Conservation (phyloP, 2,329 filamentous ascomycete species). For the Myriosclerotinia duriaeana region DNA sequence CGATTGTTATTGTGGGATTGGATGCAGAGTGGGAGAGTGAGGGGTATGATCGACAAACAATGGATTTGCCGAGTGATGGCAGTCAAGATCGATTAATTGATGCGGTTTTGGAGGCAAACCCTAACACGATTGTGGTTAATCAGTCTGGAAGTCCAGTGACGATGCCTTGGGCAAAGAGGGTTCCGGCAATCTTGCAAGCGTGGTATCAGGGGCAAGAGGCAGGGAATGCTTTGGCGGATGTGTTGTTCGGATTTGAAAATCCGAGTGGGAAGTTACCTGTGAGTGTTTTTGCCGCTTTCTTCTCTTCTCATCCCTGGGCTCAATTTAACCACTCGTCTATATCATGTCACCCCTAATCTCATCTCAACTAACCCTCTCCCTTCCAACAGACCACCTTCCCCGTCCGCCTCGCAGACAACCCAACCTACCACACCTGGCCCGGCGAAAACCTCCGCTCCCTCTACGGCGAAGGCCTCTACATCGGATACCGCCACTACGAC, state of each 20-base stretch:
- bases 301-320: not conserved
- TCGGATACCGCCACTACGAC: constrained; percentile 74
- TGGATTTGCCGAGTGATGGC: constrained; percentile 57
- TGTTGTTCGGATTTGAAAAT: constrained; percentile 62
- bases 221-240: constrained; percentile 66
- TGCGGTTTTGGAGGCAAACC: constrained; percentile 61
- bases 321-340: not conserved
- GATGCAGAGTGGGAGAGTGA: constrained; percentile 77
- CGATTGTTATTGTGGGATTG: constrained; percentile 66
- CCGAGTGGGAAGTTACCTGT: constrained; percentile 66
- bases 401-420: constrained; percentile 60
- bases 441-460: constrained; percentile 66
- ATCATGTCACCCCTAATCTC: too few relatives aligned
- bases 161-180: constrained; percentile 67
- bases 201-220: constrained; percentile 72
- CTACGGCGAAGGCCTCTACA: constrained; percentile 71
- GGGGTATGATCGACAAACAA: constrained; percentile 64
- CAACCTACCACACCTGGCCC: constrained; percentile 71
- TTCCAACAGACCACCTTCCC: constrained; percentile 61
- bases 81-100: constrained; percentile 63
- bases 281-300: constrained; percentile 21
- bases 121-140: constrained; percentile 66
- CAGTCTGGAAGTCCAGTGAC: constrained; percentile 67
- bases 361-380: constrained; percentile 22
- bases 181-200: constrained; percentile 66